Base-by-base conservation (phyloP, 225 moss, liverwort and hornwort species). In the Physcomitrium patens region DNA sequence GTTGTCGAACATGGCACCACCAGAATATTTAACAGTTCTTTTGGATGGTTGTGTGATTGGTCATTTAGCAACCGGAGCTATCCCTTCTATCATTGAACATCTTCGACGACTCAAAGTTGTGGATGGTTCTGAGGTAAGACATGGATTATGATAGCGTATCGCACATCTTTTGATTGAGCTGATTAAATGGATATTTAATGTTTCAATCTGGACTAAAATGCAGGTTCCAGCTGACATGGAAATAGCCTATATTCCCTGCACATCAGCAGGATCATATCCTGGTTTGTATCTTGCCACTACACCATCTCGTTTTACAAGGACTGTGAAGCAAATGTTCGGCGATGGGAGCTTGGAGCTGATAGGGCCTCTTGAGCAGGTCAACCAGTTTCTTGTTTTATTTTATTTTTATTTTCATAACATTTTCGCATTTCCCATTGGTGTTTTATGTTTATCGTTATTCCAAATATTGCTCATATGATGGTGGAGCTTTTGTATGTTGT, bases 151-250 rank as follows among this genome's bases (percentile, higher is more conserved):
- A 51, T 47, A 46, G 67, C 8, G 20, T 54, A 44, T 22, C 17
- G 37, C 68, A 60, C 20, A 46, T 53, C 28, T 71, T 48, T 45
- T 44, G 31, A 37, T 65, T 2, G 31, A 47, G 45, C 44, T 60
- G 43, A 28, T 20, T 16, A 68, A 45, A 17, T 63, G 59, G 17
- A 19, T 54, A 14, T 50, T 13, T 49, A 49, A 57, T 41, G 52
- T 44, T 60, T 77, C 43, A 80, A n/a, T 50, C 11, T 56, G 51
- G 22, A 74, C 68, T 57, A 7, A 67, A 73, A 66, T n/a, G 60
- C 92, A 97, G 94, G 88, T 97, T 79, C 97, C 97, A 62, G 79
- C 70, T 68, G 94, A 97, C 76, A 83, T 93, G 81, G 97, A 97
- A 80, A 80, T 91, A 67, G 94, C 92, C 9, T 89, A 89, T 78